Conservation (phyloP, 2,329 filamentous ascomycete species). For the Diaporthe helianthi region DNA sequence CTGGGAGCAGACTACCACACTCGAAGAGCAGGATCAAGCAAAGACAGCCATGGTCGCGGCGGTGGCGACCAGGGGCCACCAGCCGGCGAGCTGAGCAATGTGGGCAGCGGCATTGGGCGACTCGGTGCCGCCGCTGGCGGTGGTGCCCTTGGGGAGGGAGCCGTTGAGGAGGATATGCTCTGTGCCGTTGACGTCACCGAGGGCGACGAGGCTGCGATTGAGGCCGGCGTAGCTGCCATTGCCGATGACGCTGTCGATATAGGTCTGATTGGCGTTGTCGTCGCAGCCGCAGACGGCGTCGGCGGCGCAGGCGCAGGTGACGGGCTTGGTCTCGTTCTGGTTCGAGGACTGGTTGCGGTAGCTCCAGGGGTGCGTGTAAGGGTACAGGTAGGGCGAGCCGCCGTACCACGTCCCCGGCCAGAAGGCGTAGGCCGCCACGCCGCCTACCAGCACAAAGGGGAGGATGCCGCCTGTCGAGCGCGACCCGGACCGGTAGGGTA, state of each 20-base stretch:
- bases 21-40: slow-evolving; percentile 41
- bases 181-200: slow-evolving; percentile 69
- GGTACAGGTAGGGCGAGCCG: slow-evolving; percentile 66
- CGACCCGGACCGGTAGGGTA: slow-evolving; percentile 66
- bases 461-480: slow-evolving; percentile 56
- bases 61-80: slow-evolving; percentile 57
- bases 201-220: slow-evolving; percentile 67
- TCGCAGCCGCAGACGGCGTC: slow-evolving; percentile 71
- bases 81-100: slow-evolving; percentile 51
- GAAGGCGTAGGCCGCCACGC: slow-evolving; percentile 55
- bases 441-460: slow-evolving; percentile 58
- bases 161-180: slow-evolving; percentile 75
- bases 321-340: slow-evolving; percentile 65
- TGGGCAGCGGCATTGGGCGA: slow-evolving; percentile 47
- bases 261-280: slow-evolving; percentile 66
- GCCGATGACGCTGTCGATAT: slow-evolving; percentile 69
- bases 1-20: too few species aligned
- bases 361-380: slow-evolving; percentile 57
- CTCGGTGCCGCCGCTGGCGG: slow-evolving; percentile 54
- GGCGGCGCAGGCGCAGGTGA: slow-evolving; percentile 67
- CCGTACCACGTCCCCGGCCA: slow-evolving; percentile 72
- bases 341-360: slow-evolving; percentile 59
- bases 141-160: slow-evolving; percentile 74
- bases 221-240: slow-evolving; percentile 66
- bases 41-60: slow-evolving; percentile 54